Base-by-base conservation (phyloP, 768 basidiomycete genomes). In the Trametes gibbosa region DNA sequence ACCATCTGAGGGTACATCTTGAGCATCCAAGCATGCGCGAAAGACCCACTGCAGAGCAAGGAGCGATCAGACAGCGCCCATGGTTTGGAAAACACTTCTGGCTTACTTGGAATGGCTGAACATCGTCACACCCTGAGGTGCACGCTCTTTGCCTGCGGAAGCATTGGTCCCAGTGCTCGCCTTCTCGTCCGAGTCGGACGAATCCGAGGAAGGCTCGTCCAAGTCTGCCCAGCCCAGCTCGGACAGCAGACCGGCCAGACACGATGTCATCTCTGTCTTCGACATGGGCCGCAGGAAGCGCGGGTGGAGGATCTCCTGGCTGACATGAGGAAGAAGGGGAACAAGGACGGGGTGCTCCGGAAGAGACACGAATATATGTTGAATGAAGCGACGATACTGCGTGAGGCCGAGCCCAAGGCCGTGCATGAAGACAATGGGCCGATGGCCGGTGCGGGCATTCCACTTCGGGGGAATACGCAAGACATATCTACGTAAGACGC, bases 101-200 rank as follows among this genome's bases (percentile, higher is more conserved):
- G 64, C 85, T 47, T 60, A 90, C 89, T 96, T 95, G 52, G 92
- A 95, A 74, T 97, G 95, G 70, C 90, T 93, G 55, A 96, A 64
- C 64, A 96, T 72, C 0, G 86, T 87, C 16, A 95, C 77, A 0
- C 93, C 93, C 41, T 74, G 78, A 4, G 59, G 52, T 4, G 32
- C 47, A 1, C 35, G 27, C 45, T 17, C 34, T n/a, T 10, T 37
- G 0, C 17, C 24, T 5, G 51, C 5, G 13, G 17, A 19, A 24
- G 21, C 43, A 14, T 24, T 53, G 2, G 32, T 17, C 19, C 53
- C 64, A 3, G 63, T 53, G 13, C 51, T 10, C 6, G 70, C 65
- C 25, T 59, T 62, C 40, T 68, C 67, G 16, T 65, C 64, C 19
- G 69, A 68, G 23, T 50, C 53, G 24, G 68, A 63, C 5, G 69